These are phyloP conservation scores for Neopestalotiopsis rosae DNA, from an alignment of 2,329 filamentous ascomycete genomes.

Conservation along the genomic window DNA sequence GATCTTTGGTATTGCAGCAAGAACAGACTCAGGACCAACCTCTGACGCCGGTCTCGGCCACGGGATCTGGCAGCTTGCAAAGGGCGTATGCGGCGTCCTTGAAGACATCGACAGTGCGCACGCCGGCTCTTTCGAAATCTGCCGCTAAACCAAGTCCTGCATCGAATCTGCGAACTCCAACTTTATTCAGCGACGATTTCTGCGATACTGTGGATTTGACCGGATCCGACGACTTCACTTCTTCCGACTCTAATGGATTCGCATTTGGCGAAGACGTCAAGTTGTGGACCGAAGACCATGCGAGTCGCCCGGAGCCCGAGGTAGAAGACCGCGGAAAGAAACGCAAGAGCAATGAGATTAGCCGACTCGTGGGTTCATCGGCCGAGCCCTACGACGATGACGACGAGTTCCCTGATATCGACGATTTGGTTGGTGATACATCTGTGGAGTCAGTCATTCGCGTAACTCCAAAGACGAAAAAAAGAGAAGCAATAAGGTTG, in stretches of 20 bases:
- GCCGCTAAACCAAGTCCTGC: slow-evolving; percentile 14
- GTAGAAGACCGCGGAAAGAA: slow-evolving; percentile 50
- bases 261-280: slow-evolving; percentile 36
- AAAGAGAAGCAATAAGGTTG: slow-evolving; percentile 23
- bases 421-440: slow-evolving; percentile 44
- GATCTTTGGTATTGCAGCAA: slow-evolving; percentile 47
- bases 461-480: slow-evolving; percentile 41
- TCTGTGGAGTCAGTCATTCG: slow-evolving; percentile 36
- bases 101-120: slow-evolving; percentile 24
- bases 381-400: slow-evolving; percentile 42
- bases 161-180: slow-evolving; percentile 25
- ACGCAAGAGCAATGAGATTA: slow-evolving; percentile 57
- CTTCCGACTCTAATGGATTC: slow-evolving; percentile 31
- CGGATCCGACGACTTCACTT: slow-evolving; percentile 31
- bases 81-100: slow-evolving; percentile 43
- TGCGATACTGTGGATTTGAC: slow-evolving; percentile 42
- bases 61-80: slow-evolving; percentile 36
- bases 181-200: slow-evolving; percentile 31
- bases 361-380: slow-evolving; percentile 30
- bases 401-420: slow-evolving; percentile 60
- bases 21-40: slow-evolving; percentile 48
- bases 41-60: slow-evolving; percentile 46
- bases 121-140: slow-evolving; percentile 29
- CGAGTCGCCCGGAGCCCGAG: slow-evolving; percentile 42
- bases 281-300: slow-evolving; percentile 50